phyloP scores from a whole-genome alignment of 106 monocot genomes.

The Apostasia shenzhenica region DNA sequence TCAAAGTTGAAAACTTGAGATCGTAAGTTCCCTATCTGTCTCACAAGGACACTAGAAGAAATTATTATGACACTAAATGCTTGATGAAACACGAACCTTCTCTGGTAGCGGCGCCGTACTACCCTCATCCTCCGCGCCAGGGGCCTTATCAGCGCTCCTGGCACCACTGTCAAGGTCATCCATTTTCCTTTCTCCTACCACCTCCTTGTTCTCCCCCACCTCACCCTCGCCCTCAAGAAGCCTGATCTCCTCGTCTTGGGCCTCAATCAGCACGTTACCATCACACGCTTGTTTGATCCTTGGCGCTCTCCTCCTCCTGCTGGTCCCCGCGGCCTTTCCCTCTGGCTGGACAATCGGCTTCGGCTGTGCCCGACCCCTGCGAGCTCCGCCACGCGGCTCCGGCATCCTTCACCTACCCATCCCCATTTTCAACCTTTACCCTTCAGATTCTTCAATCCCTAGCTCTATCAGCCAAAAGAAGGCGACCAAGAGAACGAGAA shows the following conservation, averaged over 20 bases:
- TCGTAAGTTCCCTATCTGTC: no score
- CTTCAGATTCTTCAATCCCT: slow-evolving; percentile 3
- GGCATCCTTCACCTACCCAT: slow-evolving; percentile 16
- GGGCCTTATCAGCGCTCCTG: slow-evolving; percentile 34
- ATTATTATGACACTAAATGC: background rate
- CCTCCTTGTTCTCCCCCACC: slow-evolving; percentile 23
- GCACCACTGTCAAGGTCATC: slow-evolving; percentile 32
- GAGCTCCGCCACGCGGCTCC: slow-evolving; percentile 32
- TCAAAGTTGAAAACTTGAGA: background rate
- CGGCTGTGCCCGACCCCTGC: slow-evolving; percentile 25
- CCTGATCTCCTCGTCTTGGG: slow-evolving; percentile 7
- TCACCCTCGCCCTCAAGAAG: slow-evolving; percentile 16
- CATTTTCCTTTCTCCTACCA: slow-evolving; percentile 31
- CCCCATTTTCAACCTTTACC: slow-evolving; percentile 14
- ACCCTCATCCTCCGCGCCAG: slow-evolving; percentile 42
- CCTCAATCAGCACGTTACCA: background rate
- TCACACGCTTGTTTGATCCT: background rate
- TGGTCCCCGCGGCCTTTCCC: slow-evolving; percentile 4
- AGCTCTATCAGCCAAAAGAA: background rate
- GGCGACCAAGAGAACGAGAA: no score
- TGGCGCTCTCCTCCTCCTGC: slow-evolving; percentile 14
- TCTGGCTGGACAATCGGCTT: slow-evolving; percentile 13
- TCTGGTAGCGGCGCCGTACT: slow-evolving; percentile 51
- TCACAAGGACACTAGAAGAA: background rate
- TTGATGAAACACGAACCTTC: slow-evolving; percentile 23